Conservation (phyloP, 1,284 basidiomycete genomes). For the Cryptococcus amylolentus region DNA sequence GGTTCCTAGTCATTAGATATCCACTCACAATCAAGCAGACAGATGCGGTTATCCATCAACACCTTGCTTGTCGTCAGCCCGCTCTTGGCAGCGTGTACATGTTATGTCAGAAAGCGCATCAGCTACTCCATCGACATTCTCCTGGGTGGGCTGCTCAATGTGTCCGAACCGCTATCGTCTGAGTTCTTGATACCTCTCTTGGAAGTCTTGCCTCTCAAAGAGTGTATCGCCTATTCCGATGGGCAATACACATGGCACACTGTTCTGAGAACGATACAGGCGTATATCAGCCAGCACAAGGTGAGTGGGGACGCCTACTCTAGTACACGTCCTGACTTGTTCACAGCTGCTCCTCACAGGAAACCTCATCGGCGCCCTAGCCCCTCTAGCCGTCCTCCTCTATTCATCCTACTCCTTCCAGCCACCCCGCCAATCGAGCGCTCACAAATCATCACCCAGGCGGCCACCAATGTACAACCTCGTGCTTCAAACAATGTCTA, state of each 20-base stretch:
- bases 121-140: no score
- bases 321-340: background rate
- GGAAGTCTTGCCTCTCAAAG: background rate
- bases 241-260: background rate
- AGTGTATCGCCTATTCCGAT: background rate
- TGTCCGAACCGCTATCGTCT: no score
- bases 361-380: background rate
- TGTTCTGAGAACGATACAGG: background rate
- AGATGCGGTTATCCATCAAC: no score
- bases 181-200: background rate
- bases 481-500: conserved; percentile 1
- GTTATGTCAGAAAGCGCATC: no score
- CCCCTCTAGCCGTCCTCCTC: conserved; percentile 4
- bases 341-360: background rate
- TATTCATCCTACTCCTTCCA: conserved; percentile 9
- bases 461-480: conserved; percentile 6
- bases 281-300: background rate
- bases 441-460: background rate
- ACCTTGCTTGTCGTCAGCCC: no score
- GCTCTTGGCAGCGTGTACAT: no score
- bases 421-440: background rate
- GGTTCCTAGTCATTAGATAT: no score
- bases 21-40: no score
- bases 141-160: no score
- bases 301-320: background rate